These are phyloP conservation scores for Alternaria brassicicola DNA, from an alignment of 2,329 filamentous ascomycete species.

Conservation along the genomic window DNA sequence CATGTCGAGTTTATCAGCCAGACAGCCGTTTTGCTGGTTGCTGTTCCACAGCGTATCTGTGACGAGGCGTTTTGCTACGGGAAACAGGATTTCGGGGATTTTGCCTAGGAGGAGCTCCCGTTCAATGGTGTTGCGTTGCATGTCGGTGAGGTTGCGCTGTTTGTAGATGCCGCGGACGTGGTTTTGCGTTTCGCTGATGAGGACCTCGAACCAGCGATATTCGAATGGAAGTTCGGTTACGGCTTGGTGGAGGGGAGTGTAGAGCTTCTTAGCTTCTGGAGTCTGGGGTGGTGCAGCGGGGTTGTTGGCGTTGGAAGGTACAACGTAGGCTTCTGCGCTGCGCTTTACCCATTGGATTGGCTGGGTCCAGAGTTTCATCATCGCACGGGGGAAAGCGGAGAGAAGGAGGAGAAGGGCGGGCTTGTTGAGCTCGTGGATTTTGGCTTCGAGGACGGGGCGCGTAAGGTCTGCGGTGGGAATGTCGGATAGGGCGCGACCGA, in stretches of 20 bases:
- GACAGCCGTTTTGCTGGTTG: slow-evolving; percentile 47
- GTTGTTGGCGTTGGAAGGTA: slow-evolving; percentile 46
- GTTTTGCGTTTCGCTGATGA: slow-evolving; percentile 66
- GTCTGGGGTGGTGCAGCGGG: slow-evolving; percentile 50
- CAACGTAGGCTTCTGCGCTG: slow-evolving; percentile 32
- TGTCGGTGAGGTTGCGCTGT: slow-evolving; percentile 51
- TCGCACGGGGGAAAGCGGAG: slow-evolving; percentile 43
- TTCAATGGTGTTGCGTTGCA: slow-evolving; percentile 57
- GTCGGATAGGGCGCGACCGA: slow-evolving; percentile 31
- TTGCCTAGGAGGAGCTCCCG: slow-evolving; percentile 59
- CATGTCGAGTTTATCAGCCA: slow-evolving; percentile 67
- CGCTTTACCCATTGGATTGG: slow-evolving; percentile 42
- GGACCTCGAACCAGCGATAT: slow-evolving; percentile 53
- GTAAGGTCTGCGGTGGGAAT: slow-evolving; percentile 47
- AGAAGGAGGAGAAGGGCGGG: slow-evolving; percentile 43
- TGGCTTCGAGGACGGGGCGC: slow-evolving; percentile 30
- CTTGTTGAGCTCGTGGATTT: slow-evolving; percentile 43
- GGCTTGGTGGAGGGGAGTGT: slow-evolving; percentile 47
- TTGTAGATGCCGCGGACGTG: slow-evolving; percentile 66
- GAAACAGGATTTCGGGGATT: slow-evolving; percentile 58
- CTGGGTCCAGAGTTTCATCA: slow-evolving; percentile 47
- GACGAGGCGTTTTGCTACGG: slow-evolving; percentile 57
- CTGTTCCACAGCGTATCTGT: slow-evolving; percentile 47
- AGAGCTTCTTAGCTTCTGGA: slow-evolving; percentile 51
- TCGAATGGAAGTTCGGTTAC: slow-evolving; percentile 52